These are phyloP conservation scores for Hermanozyma aechmeae DNA, from an alignment of 805 yeast species.

Conservation along the genomic window DNA sequence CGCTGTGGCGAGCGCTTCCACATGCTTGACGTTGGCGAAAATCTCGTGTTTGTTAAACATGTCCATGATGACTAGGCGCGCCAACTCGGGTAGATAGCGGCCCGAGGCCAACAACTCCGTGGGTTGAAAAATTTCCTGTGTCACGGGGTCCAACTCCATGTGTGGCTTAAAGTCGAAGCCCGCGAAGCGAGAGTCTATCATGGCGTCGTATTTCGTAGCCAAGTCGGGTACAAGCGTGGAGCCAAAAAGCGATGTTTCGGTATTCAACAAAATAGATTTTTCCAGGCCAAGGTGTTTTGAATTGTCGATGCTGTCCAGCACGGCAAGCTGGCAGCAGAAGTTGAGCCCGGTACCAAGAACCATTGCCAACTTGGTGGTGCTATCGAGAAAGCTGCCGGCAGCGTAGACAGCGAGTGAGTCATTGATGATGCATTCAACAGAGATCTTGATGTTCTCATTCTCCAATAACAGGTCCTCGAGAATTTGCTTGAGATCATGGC, in stretches of 20 bases:
- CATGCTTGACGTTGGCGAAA: slow-evolving; percentile 11
- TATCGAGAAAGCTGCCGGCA: slow-evolving; percentile 37
- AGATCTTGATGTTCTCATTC: slow-evolving; percentile 16
- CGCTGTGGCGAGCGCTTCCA: slow-evolving; percentile 8
- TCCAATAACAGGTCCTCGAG: slow-evolving; percentile 23
- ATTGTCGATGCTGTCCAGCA: slow-evolving; percentile 9
- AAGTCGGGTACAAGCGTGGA: slow-evolving; percentile 17
- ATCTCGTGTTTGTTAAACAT: slow-evolving; percentile 19
- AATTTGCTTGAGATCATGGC: slow-evolving; percentile 31
- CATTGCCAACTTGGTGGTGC: slow-evolving; percentile 36
- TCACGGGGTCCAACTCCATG: slow-evolving; percentile 19
- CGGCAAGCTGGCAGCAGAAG: slow-evolving; percentile 33
- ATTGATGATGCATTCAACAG: slow-evolving; percentile 42
- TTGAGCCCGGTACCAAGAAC: slow-evolving; percentile 68
- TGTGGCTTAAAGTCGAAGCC: slow-evolving; percentile 16
- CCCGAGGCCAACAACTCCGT: slow-evolving; percentile 47
- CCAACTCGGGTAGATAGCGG: slow-evolving; percentile 45
- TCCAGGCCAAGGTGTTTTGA: slow-evolving; percentile 5
- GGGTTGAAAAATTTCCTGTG: slow-evolving; percentile 40
- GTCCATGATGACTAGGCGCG: slow-evolving; percentile 34
- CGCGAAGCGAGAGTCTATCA: slow-evolving; percentile 24
- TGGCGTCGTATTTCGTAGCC: slow-evolving; percentile 30
- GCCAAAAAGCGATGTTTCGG: slow-evolving; percentile 53
- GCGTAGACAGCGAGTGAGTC: slow-evolving; percentile 61
- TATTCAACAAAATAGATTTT: slow-evolving; percentile 29